Percentiles rank a stretch among this genome's conserved stretches.
These are phyloP conservation scores for Salvia hispanica DNA, from an alignment of 257 asterid species.

Conservation along the genomic window DNA sequence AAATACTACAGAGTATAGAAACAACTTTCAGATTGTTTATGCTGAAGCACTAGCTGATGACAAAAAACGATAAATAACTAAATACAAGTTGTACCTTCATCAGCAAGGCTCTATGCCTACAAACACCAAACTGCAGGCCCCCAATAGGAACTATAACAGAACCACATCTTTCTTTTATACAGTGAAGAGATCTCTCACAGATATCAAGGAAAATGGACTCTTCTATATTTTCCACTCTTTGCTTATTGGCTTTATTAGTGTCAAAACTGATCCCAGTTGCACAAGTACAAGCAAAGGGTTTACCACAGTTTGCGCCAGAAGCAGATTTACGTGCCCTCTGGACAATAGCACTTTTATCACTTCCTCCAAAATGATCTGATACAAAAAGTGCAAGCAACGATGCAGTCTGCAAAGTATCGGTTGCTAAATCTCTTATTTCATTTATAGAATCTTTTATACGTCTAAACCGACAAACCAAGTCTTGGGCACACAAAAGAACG, in stretches of 20 bases:
- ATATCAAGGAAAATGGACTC: constrained; percentile 60
- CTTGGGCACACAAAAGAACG: constrained; percentile 64
- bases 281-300: constrained; percentile 93
- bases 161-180: constrained; percentile 57
- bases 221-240: constrained; percentile 42
- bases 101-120: constrained; percentile 95
- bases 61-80: constrained; percentile 20
- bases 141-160: constrained; percentile 90
- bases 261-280: constrained; percentile 52
- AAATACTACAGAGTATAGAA: constrained; percentile 58
- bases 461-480: constrained; percentile 56
- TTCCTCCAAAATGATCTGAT: constrained; percentile 97
- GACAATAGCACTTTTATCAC: constrained; percentile 65
- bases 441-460: constrained; percentile 50
- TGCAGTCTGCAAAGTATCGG: constrained; percentile 63
- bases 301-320: constrained; percentile 65
- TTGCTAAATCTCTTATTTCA: constrained; percentile 40
- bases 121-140: constrained; percentile 82
- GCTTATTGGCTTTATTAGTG: constrained; percentile 35
- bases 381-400: constrained; percentile 92
- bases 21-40: constrained; percentile 26
- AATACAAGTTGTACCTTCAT: constrained; percentile 61
- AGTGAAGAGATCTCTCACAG: constrained; percentile 71
- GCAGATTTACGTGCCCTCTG: constrained; percentile 74
- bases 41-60: neutral